Evolutionary conservation across 495 filamentous ascomycete species (phyloP).

Genomic region (Talaromyces proteolyticus): DNA sequence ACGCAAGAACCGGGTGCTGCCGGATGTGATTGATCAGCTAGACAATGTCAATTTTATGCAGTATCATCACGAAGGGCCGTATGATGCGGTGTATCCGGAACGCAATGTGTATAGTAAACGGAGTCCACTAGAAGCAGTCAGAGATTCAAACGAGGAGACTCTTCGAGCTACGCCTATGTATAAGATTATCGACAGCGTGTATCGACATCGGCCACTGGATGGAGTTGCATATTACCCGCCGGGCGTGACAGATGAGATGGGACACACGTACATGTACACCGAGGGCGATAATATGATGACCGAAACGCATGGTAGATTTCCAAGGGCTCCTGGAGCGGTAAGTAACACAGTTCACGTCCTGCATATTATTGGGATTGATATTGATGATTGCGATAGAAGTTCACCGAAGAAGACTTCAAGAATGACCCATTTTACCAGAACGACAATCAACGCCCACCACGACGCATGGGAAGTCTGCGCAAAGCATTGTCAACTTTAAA

Average conservation of each 20-base stretch:
- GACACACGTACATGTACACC: conserved; percentile 68
- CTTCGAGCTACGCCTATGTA: conserved; percentile 78
- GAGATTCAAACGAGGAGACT: conserved; percentile 67
- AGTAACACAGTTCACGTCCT: too few relatives aligned
- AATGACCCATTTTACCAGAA: conserved; percentile 36
- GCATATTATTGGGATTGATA: neutral
- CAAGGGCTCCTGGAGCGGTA: conserved; percentile 30
- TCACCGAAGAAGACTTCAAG: conserved; percentile 42
- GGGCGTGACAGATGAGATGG: conserved; percentile 58
- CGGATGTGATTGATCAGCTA: conserved; percentile 77
- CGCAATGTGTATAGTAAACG: conserved; percentile 57
- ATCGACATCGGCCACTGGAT: conserved; percentile 76
- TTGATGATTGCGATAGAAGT: conserved; percentile 22
- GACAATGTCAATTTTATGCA: conserved; percentile 53
- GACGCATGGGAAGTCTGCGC: conserved; percentile 6
- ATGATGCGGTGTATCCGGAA: conserved; percentile 72
- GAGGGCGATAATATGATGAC: conserved; percentile 83
- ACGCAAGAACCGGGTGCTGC: conserved; percentile 40
- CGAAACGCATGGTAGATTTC: conserved; percentile 43
- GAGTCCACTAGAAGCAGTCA: conserved; percentile 74
- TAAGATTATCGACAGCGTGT: conserved; percentile 68
- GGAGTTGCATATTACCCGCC: conserved; percentile 74
- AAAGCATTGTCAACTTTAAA: conserved; percentile 6
- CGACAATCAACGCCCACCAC: conserved; percentile 5
- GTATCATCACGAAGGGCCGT: conserved; percentile 93